A percentile compares a stretch with the other conserved stretches of the same genome.
These are phyloP conservation scores for Trifolium repens DNA, from an alignment of 306 rosid genomes.

Conservation along the genomic window DNA sequence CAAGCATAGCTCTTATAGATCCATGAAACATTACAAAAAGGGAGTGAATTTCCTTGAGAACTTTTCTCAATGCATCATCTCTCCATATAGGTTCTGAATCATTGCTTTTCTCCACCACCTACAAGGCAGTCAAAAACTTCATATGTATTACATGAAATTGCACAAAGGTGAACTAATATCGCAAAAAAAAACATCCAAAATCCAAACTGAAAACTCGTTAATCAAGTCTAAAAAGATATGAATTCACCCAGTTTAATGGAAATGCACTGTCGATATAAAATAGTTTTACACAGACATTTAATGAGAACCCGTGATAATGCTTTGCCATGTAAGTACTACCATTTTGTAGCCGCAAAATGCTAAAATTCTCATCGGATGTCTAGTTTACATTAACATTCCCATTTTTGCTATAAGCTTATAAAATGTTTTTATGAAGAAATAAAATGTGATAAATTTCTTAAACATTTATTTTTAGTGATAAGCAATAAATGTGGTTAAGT, in stretches of 20 bases:
- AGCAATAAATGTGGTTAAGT: slow-evolving; percentile 7
- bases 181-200: no score
- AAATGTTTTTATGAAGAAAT: neutral
- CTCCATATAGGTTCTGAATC: slow-evolving; percentile 85
- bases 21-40: slow-evolving; percentile 94
- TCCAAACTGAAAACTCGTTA: neutral
- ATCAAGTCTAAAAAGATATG: neutral
- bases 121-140: slow-evolving; percentile 35
- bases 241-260: neutral
- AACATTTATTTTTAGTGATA: neutral
- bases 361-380: neutral
- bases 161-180: neutral
- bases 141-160: slow-evolving; percentile 33
- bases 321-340: neutral
- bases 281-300: neutral
- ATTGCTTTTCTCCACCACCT: slow-evolving; percentile 91
- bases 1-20: slow-evolving; percentile 76
- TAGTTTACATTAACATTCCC: neutral
- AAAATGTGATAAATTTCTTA: neutral
- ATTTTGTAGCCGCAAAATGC: neutral
- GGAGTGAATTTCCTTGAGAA: slow-evolving; percentile 86
- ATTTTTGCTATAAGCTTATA: no score
- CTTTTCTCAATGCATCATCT: slow-evolving; percentile 74
- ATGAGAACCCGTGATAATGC: neutral
- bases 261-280: neutral